These are phyloP conservation scores for Lojkania enalia DNA, from an alignment of 2,329 filamentous ascomycete genomes.

Conservation along the genomic window DNA sequence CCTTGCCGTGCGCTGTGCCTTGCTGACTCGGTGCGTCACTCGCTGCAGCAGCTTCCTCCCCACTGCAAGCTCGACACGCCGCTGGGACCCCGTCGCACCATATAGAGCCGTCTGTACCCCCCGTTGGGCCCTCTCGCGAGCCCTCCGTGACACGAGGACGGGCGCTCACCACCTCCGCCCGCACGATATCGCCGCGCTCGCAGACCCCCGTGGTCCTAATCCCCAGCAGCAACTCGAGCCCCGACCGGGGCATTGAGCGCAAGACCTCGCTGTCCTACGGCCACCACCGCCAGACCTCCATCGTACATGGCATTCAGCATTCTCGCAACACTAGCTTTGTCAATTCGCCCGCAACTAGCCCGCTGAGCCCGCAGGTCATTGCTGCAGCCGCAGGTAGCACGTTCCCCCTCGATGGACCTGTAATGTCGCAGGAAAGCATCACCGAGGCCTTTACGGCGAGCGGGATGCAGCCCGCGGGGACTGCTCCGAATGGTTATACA, in stretches of 20 bases:
- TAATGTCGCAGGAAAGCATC: slow-evolving; percentile 47
- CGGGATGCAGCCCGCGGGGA: slow-evolving; percentile 23
- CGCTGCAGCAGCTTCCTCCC: slow-evolving; percentile 44
- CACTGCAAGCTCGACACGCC: slow-evolving; percentile 44
- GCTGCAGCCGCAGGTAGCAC: slow-evolving; percentile 56
- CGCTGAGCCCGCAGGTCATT: slow-evolving; percentile 85
- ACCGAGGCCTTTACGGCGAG: slow-evolving; percentile 41
- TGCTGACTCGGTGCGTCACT: slow-evolving; percentile 36
- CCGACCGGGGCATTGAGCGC: slow-evolving; percentile 51
- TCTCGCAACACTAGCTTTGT: slow-evolving; percentile 83
- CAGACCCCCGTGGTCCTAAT: slow-evolving; percentile 46
- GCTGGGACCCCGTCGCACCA: slow-evolving; percentile 45
- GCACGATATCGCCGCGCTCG: slow-evolving; percentile 49
- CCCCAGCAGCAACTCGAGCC: slow-evolving; percentile 39
- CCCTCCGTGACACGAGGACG: slow-evolving; percentile 51
- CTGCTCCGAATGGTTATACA: slow-evolving; percentile 17
- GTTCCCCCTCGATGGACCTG: slow-evolving; percentile 43
- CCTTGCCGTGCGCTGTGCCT: slow-evolving; percentile 18
- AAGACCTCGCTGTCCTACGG: slow-evolving; percentile 66
- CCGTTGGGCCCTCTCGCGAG: slow-evolving; percentile 42
- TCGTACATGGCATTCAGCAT: slow-evolving; percentile 95
- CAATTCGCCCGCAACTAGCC: slow-evolving; percentile 74
- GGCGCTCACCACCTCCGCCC: slow-evolving; percentile 49
- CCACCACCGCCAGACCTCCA: slow-evolving; percentile 94
- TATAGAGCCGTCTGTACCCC: slow-evolving; percentile 25